These are phyloP conservation scores for Chionographis japonica DNA, from an alignment of 106 monocot genomes.

Conservation along the genomic window DNA sequence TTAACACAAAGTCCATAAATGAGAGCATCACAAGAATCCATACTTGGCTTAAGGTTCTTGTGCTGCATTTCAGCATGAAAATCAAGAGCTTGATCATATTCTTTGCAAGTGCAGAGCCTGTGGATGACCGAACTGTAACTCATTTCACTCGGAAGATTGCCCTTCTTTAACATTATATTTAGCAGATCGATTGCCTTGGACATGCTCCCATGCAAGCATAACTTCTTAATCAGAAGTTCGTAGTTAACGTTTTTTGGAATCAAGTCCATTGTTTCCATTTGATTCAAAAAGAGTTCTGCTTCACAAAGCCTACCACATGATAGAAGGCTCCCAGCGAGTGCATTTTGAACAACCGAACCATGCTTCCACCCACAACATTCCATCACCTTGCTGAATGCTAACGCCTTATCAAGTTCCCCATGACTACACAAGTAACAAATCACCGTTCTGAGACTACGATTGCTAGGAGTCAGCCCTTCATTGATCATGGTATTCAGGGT, in stretches of 20 bases:
- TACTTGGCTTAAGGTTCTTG: constrained; percentile 33
- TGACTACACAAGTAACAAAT: constrained; percentile 45
- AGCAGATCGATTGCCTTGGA: constrained; percentile 52
- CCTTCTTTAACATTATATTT: constrained; percentile 76
- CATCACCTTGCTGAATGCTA: constrained; percentile 54
- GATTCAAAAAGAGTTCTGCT: constrained; percentile 43
- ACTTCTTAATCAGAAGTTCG: constrained; percentile 51
- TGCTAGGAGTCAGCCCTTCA: constrained; percentile 50
- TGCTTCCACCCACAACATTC: constrained; percentile 37
- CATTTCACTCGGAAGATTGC: constrained; percentile 51
- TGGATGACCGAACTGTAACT: constrained; percentile 67
- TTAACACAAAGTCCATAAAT: constrained; percentile 47
- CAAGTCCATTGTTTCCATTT: constrained; percentile 23
- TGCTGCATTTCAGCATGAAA: constrained; percentile 74
- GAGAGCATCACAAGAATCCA: constrained; percentile 36
- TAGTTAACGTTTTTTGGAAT: constrained; percentile 22
- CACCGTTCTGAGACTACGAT: constrained; percentile 53
- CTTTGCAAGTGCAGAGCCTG: constrained; percentile 30
- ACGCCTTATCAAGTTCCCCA: constrained; percentile 45
- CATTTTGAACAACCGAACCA: constrained; percentile 41
- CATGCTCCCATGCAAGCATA: constrained; percentile 45
- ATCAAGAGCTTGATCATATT: constrained; percentile 72
- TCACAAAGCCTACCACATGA: constrained; percentile 33
- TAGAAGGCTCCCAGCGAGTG: constrained; percentile 39
- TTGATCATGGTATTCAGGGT: constrained; percentile 43